A percentile compares a stretch with the other conserved stretches of the same genome.
Conservation (phyloP, 352 stramenopile species). For the Blastocystis sp. region DNA sequence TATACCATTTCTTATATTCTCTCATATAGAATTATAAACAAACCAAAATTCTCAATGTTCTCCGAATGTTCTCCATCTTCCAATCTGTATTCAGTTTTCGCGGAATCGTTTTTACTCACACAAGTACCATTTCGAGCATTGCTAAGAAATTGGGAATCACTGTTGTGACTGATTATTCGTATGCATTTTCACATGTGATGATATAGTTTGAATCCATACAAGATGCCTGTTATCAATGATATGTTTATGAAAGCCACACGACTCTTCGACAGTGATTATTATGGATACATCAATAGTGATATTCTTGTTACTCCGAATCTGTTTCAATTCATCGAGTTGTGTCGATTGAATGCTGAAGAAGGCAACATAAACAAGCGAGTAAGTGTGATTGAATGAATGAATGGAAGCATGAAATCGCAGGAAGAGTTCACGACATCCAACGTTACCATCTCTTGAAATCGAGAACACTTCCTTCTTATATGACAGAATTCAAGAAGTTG, state of each 20-base stretch:
- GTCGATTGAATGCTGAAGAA: not conserved
- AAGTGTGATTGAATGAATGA: not conserved
- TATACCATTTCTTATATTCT: not conserved
- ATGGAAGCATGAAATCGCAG: constrained; percentile 9
- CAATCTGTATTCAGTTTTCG: not conserved
- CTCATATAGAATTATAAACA: not conserved
- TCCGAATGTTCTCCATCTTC: constrained; percentile 24
- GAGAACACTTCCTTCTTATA: not conserved
- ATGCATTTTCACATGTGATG: not conserved
- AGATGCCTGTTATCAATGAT: not conserved
- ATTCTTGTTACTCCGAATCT: constrained; percentile 15
- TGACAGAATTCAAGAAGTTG: not conserved
- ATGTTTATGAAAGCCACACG: not conserved
- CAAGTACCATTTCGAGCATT: not conserved
- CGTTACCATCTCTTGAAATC: not conserved
- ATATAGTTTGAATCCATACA: constrained; percentile 7
- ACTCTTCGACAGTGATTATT: constrained; percentile 23
- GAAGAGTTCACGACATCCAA: not conserved
- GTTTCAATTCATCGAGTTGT: constrained; percentile 5
- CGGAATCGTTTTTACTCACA: not conserved
- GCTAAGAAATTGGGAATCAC: not conserved
- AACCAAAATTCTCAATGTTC: not conserved
- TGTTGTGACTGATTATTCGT: not conserved
- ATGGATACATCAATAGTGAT: constrained; percentile 46
- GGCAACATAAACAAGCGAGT: constrained; percentile 10